A percentile compares a stretch with the other conserved stretches of the same genome.
Conservation (phyloP, 2,329 filamentous ascomycete species). For the Colletotrichum salicis region DNA sequence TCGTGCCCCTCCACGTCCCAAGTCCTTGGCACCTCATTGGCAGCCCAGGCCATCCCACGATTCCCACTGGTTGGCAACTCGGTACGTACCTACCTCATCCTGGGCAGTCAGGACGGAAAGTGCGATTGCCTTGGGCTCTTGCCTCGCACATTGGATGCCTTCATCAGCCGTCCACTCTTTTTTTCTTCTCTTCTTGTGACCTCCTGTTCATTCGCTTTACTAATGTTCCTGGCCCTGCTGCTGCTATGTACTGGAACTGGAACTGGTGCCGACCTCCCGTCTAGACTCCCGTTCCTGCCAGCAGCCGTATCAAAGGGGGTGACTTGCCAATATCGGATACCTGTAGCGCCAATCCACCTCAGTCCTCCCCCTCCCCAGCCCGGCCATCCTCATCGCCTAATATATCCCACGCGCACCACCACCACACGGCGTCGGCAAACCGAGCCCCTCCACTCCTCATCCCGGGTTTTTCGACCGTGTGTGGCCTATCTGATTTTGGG, state of each 20-base stretch:
- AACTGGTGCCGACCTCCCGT: background rate
- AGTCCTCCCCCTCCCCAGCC: background rate
- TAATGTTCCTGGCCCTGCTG: background rate
- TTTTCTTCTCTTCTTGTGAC: background rate
- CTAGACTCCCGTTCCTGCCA: background rate
- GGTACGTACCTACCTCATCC: background rate
- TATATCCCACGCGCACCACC: background rate
- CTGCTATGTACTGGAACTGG: background rate
- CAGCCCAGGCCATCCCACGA: background rate
- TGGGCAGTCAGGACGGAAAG: background rate
- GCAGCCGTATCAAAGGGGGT: background rate
- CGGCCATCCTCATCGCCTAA: conserved; percentile 2
- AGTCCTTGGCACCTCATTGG: conserved; percentile 9
- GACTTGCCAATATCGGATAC: background rate
- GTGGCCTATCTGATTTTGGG: conserved; percentile 16
- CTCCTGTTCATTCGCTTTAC: background rate
- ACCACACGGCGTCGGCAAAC: conserved; percentile 9
- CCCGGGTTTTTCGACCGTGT: conserved; percentile 20
- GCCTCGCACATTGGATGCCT: background rate
- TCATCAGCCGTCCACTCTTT: conserved; percentile 1
- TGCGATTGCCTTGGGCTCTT: background rate
- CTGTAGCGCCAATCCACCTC: conserved; percentile 2
- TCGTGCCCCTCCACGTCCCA: conserved; percentile 3
- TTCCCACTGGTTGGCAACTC: background rate
- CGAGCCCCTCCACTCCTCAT: conserved; percentile 10